A percentile compares a stretch with the other conserved stretches of the same genome.
phyloP scores from a whole-genome alignment of 257 asterid genomes.

The Solanum tarijense region DNA sequence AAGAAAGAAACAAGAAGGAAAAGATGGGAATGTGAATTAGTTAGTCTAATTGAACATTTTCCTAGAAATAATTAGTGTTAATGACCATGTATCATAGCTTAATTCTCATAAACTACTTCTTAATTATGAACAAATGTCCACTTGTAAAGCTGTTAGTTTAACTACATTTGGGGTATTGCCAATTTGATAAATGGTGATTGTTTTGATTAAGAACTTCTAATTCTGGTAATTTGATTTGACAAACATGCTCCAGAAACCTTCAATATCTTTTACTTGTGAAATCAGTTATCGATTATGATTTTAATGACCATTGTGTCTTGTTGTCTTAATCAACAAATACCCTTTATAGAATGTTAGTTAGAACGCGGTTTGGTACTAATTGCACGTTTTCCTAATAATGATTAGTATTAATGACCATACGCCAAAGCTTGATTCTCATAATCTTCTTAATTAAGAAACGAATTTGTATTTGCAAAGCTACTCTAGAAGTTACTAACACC shows the following conservation, averaged over 20 bases:
- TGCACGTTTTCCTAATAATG: neutral
- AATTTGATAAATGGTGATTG: neutral
- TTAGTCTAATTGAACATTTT: neutral
- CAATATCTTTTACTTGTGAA: neutral
- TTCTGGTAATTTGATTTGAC: neutral
- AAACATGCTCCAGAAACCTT: neutral
- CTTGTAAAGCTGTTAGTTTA: neutral
- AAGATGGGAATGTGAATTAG: neutral
- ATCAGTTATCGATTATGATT: neutral
- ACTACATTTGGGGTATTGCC: neutral
- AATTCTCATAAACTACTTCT: neutral
- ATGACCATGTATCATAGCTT: neutral
- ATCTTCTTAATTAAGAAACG: neutral
- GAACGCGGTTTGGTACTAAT: neutral
- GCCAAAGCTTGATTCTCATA: neutral
- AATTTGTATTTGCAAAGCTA: neutral
- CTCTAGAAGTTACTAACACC: neutral
- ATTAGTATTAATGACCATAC: neutral
- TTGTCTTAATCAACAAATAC: neutral
- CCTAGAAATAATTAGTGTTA: neutral
- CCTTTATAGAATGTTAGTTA: neutral
- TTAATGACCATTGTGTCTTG: neutral
- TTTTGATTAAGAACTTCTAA: neutral
- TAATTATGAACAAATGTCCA: neutral
- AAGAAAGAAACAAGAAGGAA: neutral